Base-by-base conservation (phyloP, 2,329 filamentous ascomycete genomes). In the Didymella pinodella region DNA sequence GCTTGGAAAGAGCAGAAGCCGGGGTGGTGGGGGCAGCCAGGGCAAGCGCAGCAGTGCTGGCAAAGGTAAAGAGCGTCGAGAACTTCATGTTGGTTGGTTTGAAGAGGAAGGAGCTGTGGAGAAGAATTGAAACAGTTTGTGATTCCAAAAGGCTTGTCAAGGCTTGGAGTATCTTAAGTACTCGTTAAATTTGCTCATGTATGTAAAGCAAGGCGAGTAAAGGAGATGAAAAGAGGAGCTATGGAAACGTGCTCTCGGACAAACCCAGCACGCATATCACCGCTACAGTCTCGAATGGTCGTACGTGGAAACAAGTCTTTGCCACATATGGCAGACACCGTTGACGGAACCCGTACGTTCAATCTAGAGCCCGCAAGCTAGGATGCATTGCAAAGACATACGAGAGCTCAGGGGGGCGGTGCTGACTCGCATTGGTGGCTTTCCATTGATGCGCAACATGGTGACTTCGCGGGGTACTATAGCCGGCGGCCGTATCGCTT, bases 21-120 rank as follows among this genome's bases (percentile, higher is more conserved):
- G 74, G 73, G 3, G 66, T 63, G 6, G 66, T 65, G 7, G 74
- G 73, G 8, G 64, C 67, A 20, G 71, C 74, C n/a, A 73, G 48
- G 28, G 69, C 66, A 5, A 75, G 52, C 18, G 68, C 67, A 51
- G 72, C 70, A 49, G 69, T 69, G 65, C 67, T 68, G 57, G 68
- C 67, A 38, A 67, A 41, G 32, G 70, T 51, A 46, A 69, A 48
- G 46, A 66, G 31, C 16, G 70, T 61, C 31, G 70, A 64, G 54
- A 72, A 52, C 66, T 74, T 75, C 73, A 75, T 76, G 18, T 28
- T 69, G 57, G 40, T 43, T 20, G 26, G 14, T 28, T 48, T 1
- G 44, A 20, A 16, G 26, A 32, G 29, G 14, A n/a, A 40, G 40
- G 50, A 10, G 6, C 14, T 36, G 45, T 34, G 22, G 31, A 36